Percentiles rank a stretch among this genome's conserved stretches.
These are phyloP conservation scores for Aspergillus ibericus DNA, from an alignment of 2,329 filamentous ascomycete genomes.

Conservation along the genomic window DNA sequence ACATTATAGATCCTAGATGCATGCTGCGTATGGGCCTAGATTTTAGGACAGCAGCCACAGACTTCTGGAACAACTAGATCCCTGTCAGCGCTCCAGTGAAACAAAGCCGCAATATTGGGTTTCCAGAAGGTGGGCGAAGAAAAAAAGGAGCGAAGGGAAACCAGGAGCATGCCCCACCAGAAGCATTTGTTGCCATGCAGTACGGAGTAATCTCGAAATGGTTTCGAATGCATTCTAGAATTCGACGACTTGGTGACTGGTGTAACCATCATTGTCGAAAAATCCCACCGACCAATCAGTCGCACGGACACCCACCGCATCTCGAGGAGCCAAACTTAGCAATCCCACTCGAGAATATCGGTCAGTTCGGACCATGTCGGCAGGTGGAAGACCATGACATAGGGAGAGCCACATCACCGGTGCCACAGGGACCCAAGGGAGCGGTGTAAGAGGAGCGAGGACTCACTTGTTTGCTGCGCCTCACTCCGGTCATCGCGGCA, in stretches of 20 bases:
- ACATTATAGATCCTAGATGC: background rate
- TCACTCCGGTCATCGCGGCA: slow-evolving; percentile 9
- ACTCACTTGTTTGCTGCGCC: slow-evolving; percentile 20
- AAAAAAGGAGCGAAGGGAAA: background rate
- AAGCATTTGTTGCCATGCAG: background rate
- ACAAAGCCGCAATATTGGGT: background rate
- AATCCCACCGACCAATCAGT: background rate
- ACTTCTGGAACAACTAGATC: background rate
- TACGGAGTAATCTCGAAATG: background rate
- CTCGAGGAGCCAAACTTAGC: background rate
- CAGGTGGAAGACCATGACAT: slow-evolving; percentile 9
- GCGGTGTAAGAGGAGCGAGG: slow-evolving; percentile 19
- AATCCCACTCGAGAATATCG: background rate
- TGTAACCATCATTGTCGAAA: background rate
- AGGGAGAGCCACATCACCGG: background rate
- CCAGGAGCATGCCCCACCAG: background rate
- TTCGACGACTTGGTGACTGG: background rate
- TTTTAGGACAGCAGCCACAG: background rate
- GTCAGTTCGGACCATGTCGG: background rate
- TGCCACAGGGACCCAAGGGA: slow-evolving; percentile 3
- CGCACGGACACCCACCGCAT: background rate
- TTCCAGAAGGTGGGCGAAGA: background rate
- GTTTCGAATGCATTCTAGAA: background rate
- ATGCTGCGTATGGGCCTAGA: background rate
- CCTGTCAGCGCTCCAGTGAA: background rate